Base-by-base conservation (phyloP, 2,329 filamentous ascomycete species). In the Sporothrix brunneoviolacea region DNA sequence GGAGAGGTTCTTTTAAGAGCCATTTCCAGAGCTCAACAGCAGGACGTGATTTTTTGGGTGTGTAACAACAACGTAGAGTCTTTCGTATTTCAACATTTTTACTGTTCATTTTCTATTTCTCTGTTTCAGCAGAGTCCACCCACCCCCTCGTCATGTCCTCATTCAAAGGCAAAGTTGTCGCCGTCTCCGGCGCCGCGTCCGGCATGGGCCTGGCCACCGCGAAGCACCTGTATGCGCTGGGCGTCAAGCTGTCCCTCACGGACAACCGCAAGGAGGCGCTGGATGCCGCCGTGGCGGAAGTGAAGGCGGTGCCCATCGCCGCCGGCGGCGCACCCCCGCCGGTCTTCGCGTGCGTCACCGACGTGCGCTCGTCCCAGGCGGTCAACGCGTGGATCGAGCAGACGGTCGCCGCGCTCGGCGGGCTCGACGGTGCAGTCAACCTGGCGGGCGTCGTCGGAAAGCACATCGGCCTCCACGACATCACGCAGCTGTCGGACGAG, bases 201-300 rank as follows among this genome's bases (percentile, higher is more conserved):
- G 73, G 73, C 19, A 76, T 76, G 45, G 73, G 73, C 19, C 64
- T 70, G 12, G 68, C 69, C n/a, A 70, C 70, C 16, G 68, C 72
- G 10, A 62, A 65, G 30, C 64, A 69, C 28, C 65, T 74, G 8
- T 65, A 68, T 52, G 54, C 60, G 2, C 62, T 64, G 37, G 72
- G 72, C 35, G 71, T 70, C 3, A 60, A 53, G 8, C 56, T 76
- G 19, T 70, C 71, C 3, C 61, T 76, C 4, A 71, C 67, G 9
- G 74, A 76, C 57, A 62, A 75, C 51, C 64, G 69, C 47, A 54
- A 62, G 8, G 54, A 55, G 1, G 59, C 64, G 0, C 62, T 75
- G 2, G 50, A 60, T 6, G 57, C 47, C 9, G 55, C 53, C 3
- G 48, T 41, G 8, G 46, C 21, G 2, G 46, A 39, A 13, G 27